A percentile compares a stretch with the other conserved stretches of the same genome.
These are phyloP conservation scores for Trypanosoma mega DNA, from an alignment of 208 protist genomes.

Conservation along the genomic window DNA sequence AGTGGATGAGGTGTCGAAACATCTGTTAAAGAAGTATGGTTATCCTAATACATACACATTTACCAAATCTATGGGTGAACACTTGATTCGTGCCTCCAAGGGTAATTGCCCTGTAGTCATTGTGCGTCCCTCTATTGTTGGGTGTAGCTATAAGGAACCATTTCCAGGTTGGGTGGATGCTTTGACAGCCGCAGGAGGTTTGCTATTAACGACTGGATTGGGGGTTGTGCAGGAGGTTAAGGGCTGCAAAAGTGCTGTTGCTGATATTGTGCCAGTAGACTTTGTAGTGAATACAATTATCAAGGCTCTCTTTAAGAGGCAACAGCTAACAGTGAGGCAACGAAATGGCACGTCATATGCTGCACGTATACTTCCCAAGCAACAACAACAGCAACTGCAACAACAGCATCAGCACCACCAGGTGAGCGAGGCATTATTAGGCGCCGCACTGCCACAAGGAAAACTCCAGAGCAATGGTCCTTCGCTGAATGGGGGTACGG, in stretches of 20 bases:
- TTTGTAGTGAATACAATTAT: slow-evolving; percentile 78
- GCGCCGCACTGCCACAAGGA: neutral
- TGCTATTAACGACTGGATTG: slow-evolving; percentile 66
- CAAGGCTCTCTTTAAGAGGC: slow-evolving; percentile 80
- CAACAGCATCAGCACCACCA: slow-evolving; percentile 3
- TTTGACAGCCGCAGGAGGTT: slow-evolving; percentile 71
- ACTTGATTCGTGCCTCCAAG: slow-evolving; percentile 54
- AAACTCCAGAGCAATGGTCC: neutral
- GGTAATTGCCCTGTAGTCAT: slow-evolving; percentile 66
- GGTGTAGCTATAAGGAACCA: slow-evolving; percentile 68
- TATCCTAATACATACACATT: slow-evolving; percentile 92
- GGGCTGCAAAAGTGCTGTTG: slow-evolving; percentile 34
- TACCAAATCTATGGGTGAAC: slow-evolving; percentile 87
- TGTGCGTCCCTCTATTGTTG: slow-evolving; percentile 89
- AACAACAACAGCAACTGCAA: neutral
- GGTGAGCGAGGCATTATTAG: neutral
- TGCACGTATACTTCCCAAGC: too few relatives aligned
- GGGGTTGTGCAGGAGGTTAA: slow-evolving; percentile 70
- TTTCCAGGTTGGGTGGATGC: slow-evolving; percentile 85
- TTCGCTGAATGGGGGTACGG: neutral
- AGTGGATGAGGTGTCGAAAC: slow-evolving; percentile 30
- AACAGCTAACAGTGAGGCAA: slow-evolving; percentile 35
- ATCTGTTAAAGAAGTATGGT: slow-evolving; percentile 55
- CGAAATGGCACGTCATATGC: neutral
- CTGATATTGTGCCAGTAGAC: slow-evolving; percentile 86